phyloP scores from a whole-genome alignment of 148 eudicot species.

The Nepenthes mirabilis region DNA sequence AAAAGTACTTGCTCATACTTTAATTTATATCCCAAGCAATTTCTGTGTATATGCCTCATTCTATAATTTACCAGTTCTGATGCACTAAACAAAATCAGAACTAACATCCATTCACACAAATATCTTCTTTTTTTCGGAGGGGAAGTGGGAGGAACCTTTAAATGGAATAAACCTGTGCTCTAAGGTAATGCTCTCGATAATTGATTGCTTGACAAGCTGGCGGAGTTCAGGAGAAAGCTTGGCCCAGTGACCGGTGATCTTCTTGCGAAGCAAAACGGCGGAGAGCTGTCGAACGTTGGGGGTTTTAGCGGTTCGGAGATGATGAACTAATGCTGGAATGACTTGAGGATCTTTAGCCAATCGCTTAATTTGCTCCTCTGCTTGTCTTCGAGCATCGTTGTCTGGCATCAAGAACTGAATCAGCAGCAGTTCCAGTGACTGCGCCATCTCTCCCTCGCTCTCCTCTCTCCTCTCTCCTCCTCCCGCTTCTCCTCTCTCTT shows the following conservation, averaged over 20 bases:
- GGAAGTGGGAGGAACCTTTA: too few relatives aligned
- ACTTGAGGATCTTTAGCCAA: conserved; percentile 76
- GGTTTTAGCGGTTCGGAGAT: conserved; percentile 84
- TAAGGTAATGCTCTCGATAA: conserved; percentile 81
- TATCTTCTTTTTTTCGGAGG: too few relatives aligned
- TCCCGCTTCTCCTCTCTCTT: too few relatives aligned
- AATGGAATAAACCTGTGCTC: conserved; percentile 56
- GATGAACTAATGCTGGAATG: conserved; percentile 77
- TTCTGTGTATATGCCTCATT: too few relatives aligned
- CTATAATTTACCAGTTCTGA: too few relatives aligned
- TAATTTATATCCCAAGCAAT: too few relatives aligned
- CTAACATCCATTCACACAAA: too few relatives aligned
- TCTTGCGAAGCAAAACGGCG: conserved; percentile 90
- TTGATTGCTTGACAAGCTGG: conserved; percentile 71
- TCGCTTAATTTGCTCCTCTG: conserved; percentile 92
- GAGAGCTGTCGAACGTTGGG: conserved; percentile 92
- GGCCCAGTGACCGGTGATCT: conserved; percentile 96
- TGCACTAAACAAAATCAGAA: too few relatives aligned
- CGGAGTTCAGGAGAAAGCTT: conserved; percentile 53
- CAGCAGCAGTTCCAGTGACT: conserved; percentile 69
- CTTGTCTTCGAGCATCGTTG: conserved; percentile 86
- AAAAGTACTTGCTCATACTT: too few relatives aligned
- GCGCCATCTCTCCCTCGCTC: conserved; percentile 30
- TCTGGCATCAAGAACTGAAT: conserved; percentile 97
- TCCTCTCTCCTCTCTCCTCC: too few relatives aligned